Percentiles rank a stretch among this genome's conserved stretches.
phyloP scores from a whole-genome alignment of 1,284 basidiomycete genomes.

The Wallemia hederae region DNA sequence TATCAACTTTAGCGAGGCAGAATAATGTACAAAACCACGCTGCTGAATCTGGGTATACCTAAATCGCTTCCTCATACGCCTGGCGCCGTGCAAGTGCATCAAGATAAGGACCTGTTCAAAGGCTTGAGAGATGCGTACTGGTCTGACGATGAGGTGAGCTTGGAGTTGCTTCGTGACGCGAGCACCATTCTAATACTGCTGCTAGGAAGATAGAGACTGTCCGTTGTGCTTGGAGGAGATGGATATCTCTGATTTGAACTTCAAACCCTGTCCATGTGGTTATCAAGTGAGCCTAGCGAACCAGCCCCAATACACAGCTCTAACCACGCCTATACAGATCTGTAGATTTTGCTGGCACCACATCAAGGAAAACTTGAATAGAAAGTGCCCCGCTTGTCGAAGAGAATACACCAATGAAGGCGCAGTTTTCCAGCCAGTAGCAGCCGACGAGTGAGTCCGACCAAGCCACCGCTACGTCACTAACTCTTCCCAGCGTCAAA shows the following conservation, averaged over 20 bases:
- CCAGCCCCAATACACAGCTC: slow-evolving; percentile 3
- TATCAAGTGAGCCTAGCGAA: slow-evolving; percentile 43
- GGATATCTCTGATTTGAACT: slow-evolving; percentile 95
- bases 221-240: slow-evolving; percentile 96
- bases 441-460: slow-evolving; percentile 65
- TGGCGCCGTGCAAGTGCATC: not conserved
- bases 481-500: slow-evolving; percentile 37
- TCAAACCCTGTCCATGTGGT: slow-evolving; percentile 95
- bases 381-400: slow-evolving; percentile 87
- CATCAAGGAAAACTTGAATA: slow-evolving; percentile 84
- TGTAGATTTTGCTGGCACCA: slow-evolving; percentile 99
- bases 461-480: slow-evolving; percentile 2
- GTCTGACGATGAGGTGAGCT: slow-evolving; percentile 56
- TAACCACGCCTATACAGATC: slow-evolving; percentile 27
- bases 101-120: slow-evolving; percentile 16
- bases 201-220: slow-evolving; percentile 84
- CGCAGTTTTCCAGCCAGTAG: slow-evolving; percentile 85
- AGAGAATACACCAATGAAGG: slow-evolving; percentile 73
- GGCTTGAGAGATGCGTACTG: slow-evolving; percentile 88
- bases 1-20: not conserved
- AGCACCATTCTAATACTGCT: not conserved
- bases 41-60: not conserved
- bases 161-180: not conserved
- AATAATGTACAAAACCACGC: not conserved
- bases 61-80: not conserved